Conservation (phyloP, 164 flowering plant species). For the Magnolia changhungtana region DNA sequence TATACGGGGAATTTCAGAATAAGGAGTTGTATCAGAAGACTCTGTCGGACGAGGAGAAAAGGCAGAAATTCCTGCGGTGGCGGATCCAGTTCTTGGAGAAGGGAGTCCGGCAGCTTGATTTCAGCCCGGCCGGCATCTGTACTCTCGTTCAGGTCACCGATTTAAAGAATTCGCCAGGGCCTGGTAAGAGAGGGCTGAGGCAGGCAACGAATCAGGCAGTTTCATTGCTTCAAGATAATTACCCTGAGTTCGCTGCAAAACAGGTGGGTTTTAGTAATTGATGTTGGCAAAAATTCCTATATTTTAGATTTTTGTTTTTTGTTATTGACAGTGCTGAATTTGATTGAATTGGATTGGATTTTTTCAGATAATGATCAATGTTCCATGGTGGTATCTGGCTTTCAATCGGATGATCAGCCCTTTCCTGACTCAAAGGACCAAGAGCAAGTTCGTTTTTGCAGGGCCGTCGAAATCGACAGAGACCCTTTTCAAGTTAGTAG, state of each 20-base stretch:
- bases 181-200: slow-evolving; percentile 53
- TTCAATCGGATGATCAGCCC: slow-evolving; percentile 75
- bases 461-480: slow-evolving; percentile 83
- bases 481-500: slow-evolving; percentile 80
- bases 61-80: slow-evolving; percentile 63
- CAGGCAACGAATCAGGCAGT: slow-evolving; percentile 68
- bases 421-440: slow-evolving; percentile 82
- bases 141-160: slow-evolving; percentile 83
- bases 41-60: slow-evolving; percentile 73
- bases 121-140: slow-evolving; percentile 57
- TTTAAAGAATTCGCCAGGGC: slow-evolving; percentile 75
- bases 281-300: not conserved
- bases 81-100: slow-evolving; percentile 84
- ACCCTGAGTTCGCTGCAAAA: slow-evolving; percentile 92
- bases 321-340: not conserved
- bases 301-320: not conserved
- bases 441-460: slow-evolving; percentile 94
- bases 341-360: not conserved
- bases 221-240: slow-evolving; percentile 74
- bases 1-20: slow-evolving; percentile 70
- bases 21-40: slow-evolving; percentile 68
- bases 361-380: slow-evolving; percentile 77
- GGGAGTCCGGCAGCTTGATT: slow-evolving; percentile 71
- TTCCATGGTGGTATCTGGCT: slow-evolving; percentile 97
- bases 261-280: slow-evolving; percentile 49